Base-by-base conservation (phyloP, 805 yeast species). In the Ogataea nonfermentans region DNA sequence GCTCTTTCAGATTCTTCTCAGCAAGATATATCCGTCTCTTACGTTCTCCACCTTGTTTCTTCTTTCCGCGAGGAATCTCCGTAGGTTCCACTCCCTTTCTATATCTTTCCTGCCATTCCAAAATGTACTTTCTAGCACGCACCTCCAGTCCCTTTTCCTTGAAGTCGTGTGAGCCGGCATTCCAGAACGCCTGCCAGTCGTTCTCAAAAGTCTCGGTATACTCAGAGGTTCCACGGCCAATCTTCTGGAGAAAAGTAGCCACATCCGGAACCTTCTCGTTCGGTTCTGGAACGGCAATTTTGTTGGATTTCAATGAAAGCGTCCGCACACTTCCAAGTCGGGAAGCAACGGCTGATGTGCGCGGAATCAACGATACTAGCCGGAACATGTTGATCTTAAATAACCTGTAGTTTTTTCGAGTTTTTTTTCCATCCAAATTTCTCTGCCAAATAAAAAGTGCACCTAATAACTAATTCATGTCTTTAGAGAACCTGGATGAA, bases 11-110 rank as follows among this genome's bases (percentile, higher is more conserved):
- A 38, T 74, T 63, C 63, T 76, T 60, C 47, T 74, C 75, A 8
- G 95, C 91, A 12, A 70, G 65, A 49, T 73, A 73, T 56, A 81
- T 83, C 53, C 74, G 78, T 45, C 82, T 75, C 54, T 79, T 83
- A 61, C 96, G 77, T 65, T 89, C 96, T 56, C 96, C 95, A 17
- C 96, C 96, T 65, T 79, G 69, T 71, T 87, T 87, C 69, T 74
- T 81, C n/a, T 29, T 41, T 8, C 90, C 87, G 46, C 68, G 62
- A 51, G 74, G 75, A 48, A 77, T 70, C 54, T 79, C 84, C 41
- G 66, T 54, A 41, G 84, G 65, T 14, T 50, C 53, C 38, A 70
- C 72, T 38, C 81, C 78, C 44, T 76, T 72, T 52, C 77, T 73
- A 54, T 71, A 82, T 52, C 74, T 77, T 55, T 89, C 81, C 34